Percentiles rank a stretch among this genome's conserved stretches.
phyloP scores from a whole-genome alignment of 78 protist species.

The Dictyostelium discoideum region DNA sequence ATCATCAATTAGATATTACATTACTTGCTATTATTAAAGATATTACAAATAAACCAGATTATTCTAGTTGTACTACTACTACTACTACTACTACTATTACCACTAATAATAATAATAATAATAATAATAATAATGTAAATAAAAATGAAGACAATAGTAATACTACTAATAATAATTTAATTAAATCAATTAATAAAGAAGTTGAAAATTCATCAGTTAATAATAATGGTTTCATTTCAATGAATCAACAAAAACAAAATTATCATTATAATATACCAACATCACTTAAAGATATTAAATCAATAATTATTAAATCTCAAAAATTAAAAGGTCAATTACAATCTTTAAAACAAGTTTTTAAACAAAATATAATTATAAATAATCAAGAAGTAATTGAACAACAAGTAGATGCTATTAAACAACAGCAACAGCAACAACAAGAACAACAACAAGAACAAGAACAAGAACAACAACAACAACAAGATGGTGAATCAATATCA shows the following conservation, averaged over 20 bases:
- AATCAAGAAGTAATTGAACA: not conserved
- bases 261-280: not conserved
- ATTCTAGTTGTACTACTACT: not conserved
- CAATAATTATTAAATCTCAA: not conserved
- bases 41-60: not conserved
- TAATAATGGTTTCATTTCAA: not conserved
- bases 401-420: not conserved
- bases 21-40: not conserved
- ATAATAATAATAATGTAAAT: not conserved
- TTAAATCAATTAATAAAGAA: not conserved
- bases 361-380: not conserved
- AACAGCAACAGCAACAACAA: not conserved
- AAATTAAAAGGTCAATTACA: not conserved
- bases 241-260: not conserved
- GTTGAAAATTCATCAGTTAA: slow-evolving; percentile 5
- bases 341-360: not conserved
- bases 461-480: too few relatives aligned
- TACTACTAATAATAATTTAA: not conserved
- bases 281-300: not conserved
- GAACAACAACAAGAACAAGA: not conserved
- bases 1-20: slow-evolving; percentile 33
- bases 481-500: not conserved
- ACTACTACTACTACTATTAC: not conserved
- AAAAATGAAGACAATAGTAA: not conserved
- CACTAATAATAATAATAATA: not conserved